Conservation (phyloP, 75 land plant genomes). For the Chamaecyparis obtusa region DNA sequence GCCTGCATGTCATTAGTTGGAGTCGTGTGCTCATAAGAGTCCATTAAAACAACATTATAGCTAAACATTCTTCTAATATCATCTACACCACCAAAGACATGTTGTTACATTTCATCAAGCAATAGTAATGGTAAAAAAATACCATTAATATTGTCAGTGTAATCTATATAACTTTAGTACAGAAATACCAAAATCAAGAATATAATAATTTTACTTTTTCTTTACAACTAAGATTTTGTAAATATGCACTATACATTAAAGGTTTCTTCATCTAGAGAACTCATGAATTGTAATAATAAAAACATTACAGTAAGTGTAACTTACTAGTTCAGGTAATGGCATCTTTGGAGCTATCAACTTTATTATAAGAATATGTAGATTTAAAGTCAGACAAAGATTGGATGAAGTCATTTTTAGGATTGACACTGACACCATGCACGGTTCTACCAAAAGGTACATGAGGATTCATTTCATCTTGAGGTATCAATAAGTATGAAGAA, state of each 20-base stretch:
- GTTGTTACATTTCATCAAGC: not conserved
- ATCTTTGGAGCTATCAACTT: not conserved
- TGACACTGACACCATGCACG: conserved; percentile 14
- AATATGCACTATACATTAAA: not conserved
- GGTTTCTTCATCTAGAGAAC: not conserved
- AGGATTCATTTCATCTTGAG: conserved; percentile 16
- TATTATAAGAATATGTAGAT: conserved; percentile 1
- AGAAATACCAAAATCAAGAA: not conserved
- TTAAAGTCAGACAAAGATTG: conserved; percentile 2
- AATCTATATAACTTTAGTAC: not conserved
- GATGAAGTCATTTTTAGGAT: not conserved
- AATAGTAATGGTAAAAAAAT: not conserved
- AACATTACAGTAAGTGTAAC: conserved; percentile 1
- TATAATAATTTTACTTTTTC: conserved; percentile 13
- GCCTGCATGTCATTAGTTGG: conserved; percentile 4
- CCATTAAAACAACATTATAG: not conserved
- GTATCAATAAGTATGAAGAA: not conserved
- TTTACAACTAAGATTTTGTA: not conserved
- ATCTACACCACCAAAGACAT: not conserved
- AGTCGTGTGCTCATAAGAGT: conserved; percentile 4
- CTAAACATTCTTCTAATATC: conserved; percentile 13
- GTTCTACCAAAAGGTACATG: conserved; percentile 16
- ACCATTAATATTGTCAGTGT: not conserved
- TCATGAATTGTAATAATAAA: conserved; percentile 4
- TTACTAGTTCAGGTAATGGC: not conserved